Evolutionary conservation across 805 yeast species (phyloP), one percentile per base, ranked within the genome.

Genomic region (Millerago galiae): DNA sequence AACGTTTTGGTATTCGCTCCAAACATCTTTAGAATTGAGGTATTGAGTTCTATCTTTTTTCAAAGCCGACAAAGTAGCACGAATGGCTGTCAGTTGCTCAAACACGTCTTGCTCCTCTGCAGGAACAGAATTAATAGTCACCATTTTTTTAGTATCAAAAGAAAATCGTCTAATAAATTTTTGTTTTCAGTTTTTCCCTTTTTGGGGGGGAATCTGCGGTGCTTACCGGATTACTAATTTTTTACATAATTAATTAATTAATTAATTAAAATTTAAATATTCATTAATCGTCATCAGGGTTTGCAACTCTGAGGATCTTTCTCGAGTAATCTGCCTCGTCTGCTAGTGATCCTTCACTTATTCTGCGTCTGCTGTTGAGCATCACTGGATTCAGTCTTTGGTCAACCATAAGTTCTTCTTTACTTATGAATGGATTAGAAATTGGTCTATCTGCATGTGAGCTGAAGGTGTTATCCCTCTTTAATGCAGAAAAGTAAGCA

Each of bases 301-400:
- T 90, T 28, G 95, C 90, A 11, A 90, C 95, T 46, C 88, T 81
- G 37, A 90, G 68, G 15, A 86, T 79, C 65, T 87, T 87, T 57
- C 89, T 71, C 38, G 85, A 73, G 63, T 82, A 85, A 60, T 86
- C 93, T 4, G 86, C 78, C 48, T 84, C 95, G 60, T 88, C 95
- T 10, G 95, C 90, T 41, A 90, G 68, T 3, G 91, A 80, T 5
- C 96, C 96, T 54, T 85, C 91, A 54, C 89, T 79, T 47, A 86
- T 71, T 50, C 96, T 70, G 56, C 95, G 78, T 57, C 90, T 77
- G 35, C 29, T 37, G 31, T 95, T 95, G 61, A 84, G 67, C 83
- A 84, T 79, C 35, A 77, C 74, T 1, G 89, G 88, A 59, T 83
- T 81, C 48, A 83, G 63, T 44, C 89, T 69, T 38, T 83, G 88